Evolutionary conservation across 1,284 basidiomycete species (phyloP).

Genomic region (Ganoderma multipileum): DNA sequence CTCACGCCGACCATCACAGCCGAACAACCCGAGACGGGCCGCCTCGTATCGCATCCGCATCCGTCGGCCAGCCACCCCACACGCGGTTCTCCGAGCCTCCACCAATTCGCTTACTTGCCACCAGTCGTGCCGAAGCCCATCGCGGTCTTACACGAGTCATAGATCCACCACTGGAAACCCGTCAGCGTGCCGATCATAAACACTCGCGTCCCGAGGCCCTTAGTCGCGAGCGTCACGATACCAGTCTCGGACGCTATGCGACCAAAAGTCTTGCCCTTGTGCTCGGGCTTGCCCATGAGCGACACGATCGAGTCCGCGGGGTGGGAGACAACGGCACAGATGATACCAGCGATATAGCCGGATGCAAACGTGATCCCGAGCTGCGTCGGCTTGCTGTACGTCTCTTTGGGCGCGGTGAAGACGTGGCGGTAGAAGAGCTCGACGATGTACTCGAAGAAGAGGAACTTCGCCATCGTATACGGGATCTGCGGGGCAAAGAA

Average conservation of each 20-base stretch:
- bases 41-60: neutral
- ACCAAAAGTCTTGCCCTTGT: conserved; percentile 78
- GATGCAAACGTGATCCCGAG: conserved; percentile 83
- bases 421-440: conserved; percentile 78
- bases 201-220: conserved; percentile 83
- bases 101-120: too few relatives aligned
- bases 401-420: conserved; percentile 76
- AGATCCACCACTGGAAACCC: conserved; percentile 92
- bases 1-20: conserved; percentile 7
- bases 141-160: conserved; percentile 79
- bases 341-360: conserved; percentile 83
- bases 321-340: conserved; percentile 85
- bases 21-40: too few relatives aligned
- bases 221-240: conserved; percentile 65
- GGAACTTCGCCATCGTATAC: conserved; percentile 91
- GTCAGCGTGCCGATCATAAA: conserved; percentile 84
- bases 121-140: conserved; percentile 87
- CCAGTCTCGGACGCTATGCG: conserved; percentile 75
- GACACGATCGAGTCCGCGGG: conserved; percentile 84
- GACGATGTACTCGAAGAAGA: conserved; percentile 84
- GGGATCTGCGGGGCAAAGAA: conserved; percentile 62
- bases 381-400: conserved; percentile 74
- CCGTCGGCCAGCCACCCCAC: too few relatives aligned
- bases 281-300: conserved; percentile 76
- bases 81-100: too few relatives aligned